Percentiles rank a stretch among this genome's conserved stretches.
These are phyloP conservation scores for Tephrocybe sp. DNA, from an alignment of 768 basidiomycete genomes.

Conservation along the genomic window DNA sequence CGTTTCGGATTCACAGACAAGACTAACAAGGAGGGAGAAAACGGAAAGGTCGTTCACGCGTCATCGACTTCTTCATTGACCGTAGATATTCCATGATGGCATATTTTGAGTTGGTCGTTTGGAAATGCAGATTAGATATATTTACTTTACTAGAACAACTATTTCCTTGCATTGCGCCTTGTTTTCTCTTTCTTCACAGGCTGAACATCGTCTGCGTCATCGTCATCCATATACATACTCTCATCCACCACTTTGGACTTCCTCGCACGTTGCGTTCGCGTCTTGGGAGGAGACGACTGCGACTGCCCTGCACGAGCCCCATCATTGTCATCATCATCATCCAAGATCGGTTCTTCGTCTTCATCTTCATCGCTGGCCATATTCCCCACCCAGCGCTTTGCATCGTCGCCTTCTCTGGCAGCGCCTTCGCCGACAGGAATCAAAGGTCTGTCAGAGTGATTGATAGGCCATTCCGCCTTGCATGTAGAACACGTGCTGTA, in stretches of 20 bases:
- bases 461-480: slow-evolving; percentile 54
- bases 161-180: slow-evolving; percentile 17
- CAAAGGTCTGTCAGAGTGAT: slow-evolving; percentile 43
- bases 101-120: not conserved
- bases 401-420: slow-evolving; percentile 56
- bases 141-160: slow-evolving; percentile 6
- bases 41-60: slow-evolving; percentile 39
- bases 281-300: slow-evolving; percentile 10
- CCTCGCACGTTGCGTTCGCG: slow-evolving; percentile 29
- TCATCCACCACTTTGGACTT: slow-evolving; percentile 26
- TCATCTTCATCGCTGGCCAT: slow-evolving; percentile 41
- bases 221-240: slow-evolving; percentile 42
- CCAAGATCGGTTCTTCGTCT: slow-evolving; percentile 31
- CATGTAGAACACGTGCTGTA: slow-evolving; percentile 56
- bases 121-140: slow-evolving; percentile 8
- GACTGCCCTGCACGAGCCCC: slow-evolving; percentile 31
- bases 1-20: slow-evolving; percentile 80
- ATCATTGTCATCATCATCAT: slow-evolving; percentile 40
- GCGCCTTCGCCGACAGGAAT: slow-evolving; percentile 68
- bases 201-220: slow-evolving; percentile 25
- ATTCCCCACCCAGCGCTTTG: slow-evolving; percentile 27
- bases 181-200: slow-evolving; percentile 16
- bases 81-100: slow-evolving; percentile 1
- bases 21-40: slow-evolving; percentile 31
- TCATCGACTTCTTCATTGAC: not conserved